Base-by-base conservation (phyloP, 495 filamentous ascomycete species). In the Penicillium maclennaniae region DNA sequence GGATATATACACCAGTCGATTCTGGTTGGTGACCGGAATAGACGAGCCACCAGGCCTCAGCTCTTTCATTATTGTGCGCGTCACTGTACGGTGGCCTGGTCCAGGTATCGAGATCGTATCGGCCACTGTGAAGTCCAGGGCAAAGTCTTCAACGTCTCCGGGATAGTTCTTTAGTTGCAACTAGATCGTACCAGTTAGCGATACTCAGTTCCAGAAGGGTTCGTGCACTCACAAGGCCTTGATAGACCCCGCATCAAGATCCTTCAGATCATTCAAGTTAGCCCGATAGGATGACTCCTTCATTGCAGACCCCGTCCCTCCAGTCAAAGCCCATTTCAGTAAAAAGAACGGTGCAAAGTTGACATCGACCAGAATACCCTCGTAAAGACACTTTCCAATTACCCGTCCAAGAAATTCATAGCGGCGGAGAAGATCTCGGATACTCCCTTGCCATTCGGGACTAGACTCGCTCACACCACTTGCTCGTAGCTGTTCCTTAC, bases 381-480 rank as follows among this genome's bases (percentile, higher is more conserved):
- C 93, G 60, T 99, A 99, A 48, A 99, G 78, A 70, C 93, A 99
- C 68, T 99, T 99, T 4, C 93, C 93, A 40, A 99, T 85, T 25
- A 97, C 79, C 7, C 93, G 84, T 10, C 93, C 93, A 0, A 96
- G 74, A 56, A 99, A 99, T 62, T 97, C 92, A 63, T 92, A 97
- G 9, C 86, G 82, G 50, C 79, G 79, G 6, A 93, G 73, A 7
- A 92, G 68, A 31, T 87, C 78, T 10, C 71, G 69, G 16, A 91
- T 76, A 10, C 69, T 65, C 10, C 80, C 77, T 12, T 73, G 78
- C 78, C 81, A 89, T 3, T 81, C 78, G 1, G 69, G 41, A 21
- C 69, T 76, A 20, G 70, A 67, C 58, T 90, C 85, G 3, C 43
- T 48, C 8, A 83, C 55, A 6, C 81, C 78, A n/a, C 71, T 65